These are phyloP conservation scores for Platanthera zijinensis DNA, from an alignment of 106 monocot species.

Conservation along the genomic window DNA sequence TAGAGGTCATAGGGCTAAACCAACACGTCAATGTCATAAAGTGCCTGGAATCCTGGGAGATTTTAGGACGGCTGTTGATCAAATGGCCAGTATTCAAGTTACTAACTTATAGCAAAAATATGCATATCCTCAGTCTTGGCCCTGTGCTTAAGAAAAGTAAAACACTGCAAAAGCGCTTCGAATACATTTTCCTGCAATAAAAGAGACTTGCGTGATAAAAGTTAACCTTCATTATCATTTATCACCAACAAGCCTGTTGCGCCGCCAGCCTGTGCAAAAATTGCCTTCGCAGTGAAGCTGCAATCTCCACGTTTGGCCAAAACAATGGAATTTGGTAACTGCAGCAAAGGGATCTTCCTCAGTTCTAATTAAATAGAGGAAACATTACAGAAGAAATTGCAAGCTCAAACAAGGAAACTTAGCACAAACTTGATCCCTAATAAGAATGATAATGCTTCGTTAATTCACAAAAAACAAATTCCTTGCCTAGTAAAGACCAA, in stretches of 20 bases:
- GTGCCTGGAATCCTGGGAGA: neutral
- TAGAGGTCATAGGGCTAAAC: neutral
- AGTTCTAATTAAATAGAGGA: neutral
- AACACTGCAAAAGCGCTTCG: neutral
- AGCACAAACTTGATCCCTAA: neutral
- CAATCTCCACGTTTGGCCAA: constrained; percentile 80
- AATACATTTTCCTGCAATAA: neutral
- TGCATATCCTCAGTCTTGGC: neutral
- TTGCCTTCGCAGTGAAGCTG: constrained; percentile 73
- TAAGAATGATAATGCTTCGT: neutral
- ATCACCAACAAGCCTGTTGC: constrained; percentile 80
- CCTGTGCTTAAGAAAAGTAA: neutral
- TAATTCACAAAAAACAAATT: neutral
- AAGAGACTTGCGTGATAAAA: neutral
- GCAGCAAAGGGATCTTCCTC: constrained; percentile 10
- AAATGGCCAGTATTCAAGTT: neutral
- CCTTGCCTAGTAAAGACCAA: neutral
- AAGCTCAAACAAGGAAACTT: neutral
- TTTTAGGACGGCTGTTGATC: neutral
- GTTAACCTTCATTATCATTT: constrained; percentile 87
- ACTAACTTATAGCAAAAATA: neutral
- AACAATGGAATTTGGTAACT: constrained; percentile 68
- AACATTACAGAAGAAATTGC: constrained; percentile 1
- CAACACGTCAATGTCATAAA: neutral
- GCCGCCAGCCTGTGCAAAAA: constrained; percentile 66